phyloP scores from a whole-genome alignment of 2,329 filamentous ascomycete genomes.

The Fusarium sarcochroum region DNA sequence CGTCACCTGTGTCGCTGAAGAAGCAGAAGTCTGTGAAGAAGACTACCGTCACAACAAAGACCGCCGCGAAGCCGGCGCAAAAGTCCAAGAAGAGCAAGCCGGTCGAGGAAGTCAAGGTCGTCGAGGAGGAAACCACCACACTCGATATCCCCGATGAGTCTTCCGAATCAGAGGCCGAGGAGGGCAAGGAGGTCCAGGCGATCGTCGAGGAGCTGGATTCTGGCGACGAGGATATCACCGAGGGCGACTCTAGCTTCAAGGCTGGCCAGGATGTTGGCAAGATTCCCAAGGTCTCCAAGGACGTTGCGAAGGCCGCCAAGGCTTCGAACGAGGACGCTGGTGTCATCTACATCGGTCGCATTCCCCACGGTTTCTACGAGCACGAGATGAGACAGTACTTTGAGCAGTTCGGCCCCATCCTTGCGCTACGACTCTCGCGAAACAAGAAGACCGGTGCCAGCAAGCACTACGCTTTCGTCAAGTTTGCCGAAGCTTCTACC shows the following conservation, averaged over 20 bases:
- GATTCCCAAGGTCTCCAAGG: slow-evolving; percentile 64
- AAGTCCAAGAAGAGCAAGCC: slow-evolving; percentile 52
- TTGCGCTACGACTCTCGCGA: slow-evolving; percentile 83
- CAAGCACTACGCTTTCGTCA: slow-evolving; percentile 95
- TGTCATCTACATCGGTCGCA: slow-evolving; percentile 89
- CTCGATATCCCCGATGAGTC: slow-evolving; percentile 52
- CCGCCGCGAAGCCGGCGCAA: slow-evolving; percentile 53
- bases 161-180: slow-evolving; percentile 57
- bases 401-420: slow-evolving; percentile 89
- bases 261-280: slow-evolving; percentile 66
- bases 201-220: slow-evolving; percentile 62
- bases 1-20: slow-evolving; percentile 60
- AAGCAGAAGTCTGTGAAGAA: slow-evolving; percentile 61
- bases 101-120: slow-evolving; percentile 47
- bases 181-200: slow-evolving; percentile 59
- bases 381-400: slow-evolving; percentile 95
- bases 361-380: slow-evolving; percentile 97
- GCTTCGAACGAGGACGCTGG: slow-evolving; percentile 72
- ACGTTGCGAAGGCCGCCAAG: slow-evolving; percentile 60
- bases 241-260: slow-evolving; percentile 58
- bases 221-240: slow-evolving; percentile 59
- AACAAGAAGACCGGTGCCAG: slow-evolving; percentile 92
- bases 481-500: slow-evolving; percentile 83
- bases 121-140: slow-evolving; percentile 49
- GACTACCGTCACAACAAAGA: slow-evolving; percentile 44